These are phyloP conservation scores for Scheffersomyces insectosa DNA, from an alignment of 1,139 yeast species.

Conservation along the genomic window DNA sequence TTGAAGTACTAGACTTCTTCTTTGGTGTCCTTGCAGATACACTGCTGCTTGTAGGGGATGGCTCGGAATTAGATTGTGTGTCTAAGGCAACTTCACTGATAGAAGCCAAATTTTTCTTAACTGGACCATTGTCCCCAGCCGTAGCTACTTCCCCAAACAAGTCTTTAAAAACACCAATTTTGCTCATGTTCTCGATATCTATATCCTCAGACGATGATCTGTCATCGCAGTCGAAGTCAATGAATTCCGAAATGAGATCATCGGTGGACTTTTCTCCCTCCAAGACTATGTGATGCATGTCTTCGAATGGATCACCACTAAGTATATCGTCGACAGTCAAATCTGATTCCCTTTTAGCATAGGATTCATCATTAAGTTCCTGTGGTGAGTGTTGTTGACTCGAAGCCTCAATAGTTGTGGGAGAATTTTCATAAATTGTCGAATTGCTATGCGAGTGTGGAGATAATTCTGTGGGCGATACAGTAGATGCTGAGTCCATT, in stretches of 20 bases:
- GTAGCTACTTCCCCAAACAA: slow-evolving; percentile 1
- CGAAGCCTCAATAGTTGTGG: slow-evolving; percentile 16
- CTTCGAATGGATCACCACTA: slow-evolving; percentile 23
- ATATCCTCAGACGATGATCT: neutral
- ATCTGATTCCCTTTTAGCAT: slow-evolving; percentile 5
- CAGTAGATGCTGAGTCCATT: neutral
- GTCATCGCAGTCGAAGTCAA: slow-evolving; percentile 1
- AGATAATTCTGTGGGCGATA: neutral
- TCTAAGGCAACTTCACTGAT: neutral
- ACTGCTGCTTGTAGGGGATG: slow-evolving; percentile 1
- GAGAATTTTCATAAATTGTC: slow-evolving; percentile 7
- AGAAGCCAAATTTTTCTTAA: neutral
- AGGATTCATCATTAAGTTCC: slow-evolving; percentile 5
- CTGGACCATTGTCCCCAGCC: neutral
- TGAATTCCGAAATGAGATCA: neutral
- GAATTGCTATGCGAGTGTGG: neutral
- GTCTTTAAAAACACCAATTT: slow-evolving; percentile 1
- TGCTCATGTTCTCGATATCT: neutral
- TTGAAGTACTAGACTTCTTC: slow-evolving; percentile 8
- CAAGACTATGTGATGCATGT: slow-evolving; percentile 6
- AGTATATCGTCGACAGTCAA: slow-evolving; percentile 26
- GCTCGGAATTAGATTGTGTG: neutral
- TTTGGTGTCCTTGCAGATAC: neutral
- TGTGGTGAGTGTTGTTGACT: slow-evolving; percentile 12
- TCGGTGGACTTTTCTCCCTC: neutral